A percentile compares a stretch with the other conserved stretches of the same genome.
These are phyloP conservation scores for Penstemon barbatus DNA, from an alignment of 257 asterid genomes.

Conservation along the genomic window DNA sequence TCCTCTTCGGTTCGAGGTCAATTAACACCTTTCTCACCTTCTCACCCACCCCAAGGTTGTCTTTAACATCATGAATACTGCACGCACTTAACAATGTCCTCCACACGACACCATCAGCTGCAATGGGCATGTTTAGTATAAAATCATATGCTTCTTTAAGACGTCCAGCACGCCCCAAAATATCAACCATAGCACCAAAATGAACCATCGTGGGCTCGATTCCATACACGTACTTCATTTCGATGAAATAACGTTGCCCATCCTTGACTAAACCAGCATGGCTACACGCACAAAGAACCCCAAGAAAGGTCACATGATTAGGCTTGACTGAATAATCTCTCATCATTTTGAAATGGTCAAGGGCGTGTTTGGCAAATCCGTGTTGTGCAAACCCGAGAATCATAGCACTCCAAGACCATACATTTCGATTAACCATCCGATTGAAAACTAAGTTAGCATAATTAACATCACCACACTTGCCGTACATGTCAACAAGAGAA, in stretches of 20 bases:
- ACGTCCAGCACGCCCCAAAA: slow-evolving; percentile 67
- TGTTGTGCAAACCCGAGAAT: slow-evolving; percentile 77
- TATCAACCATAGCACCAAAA: slow-evolving; percentile 76
- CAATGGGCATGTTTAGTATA: slow-evolving; percentile 52
- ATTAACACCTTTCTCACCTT: slow-evolving; percentile 53
- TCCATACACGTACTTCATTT: slow-evolving; percentile 54
- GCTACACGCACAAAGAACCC: slow-evolving; percentile 83
- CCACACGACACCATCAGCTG: slow-evolving; percentile 70
- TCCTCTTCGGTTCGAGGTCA: slow-evolving; percentile 66
- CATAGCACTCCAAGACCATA: slow-evolving; percentile 91
- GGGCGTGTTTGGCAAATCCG: slow-evolving; percentile 55
- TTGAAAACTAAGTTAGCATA: slow-evolving; percentile 55
- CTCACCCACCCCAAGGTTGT: slow-evolving; percentile 45
- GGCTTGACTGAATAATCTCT: slow-evolving; percentile 41
- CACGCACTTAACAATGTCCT: slow-evolving; percentile 81
- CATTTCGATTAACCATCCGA: slow-evolving; percentile 48
- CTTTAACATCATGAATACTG: slow-evolving; percentile 58
- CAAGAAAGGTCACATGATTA: slow-evolving; percentile 70
- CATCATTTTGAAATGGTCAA: slow-evolving; percentile 53
- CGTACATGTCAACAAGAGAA: slow-evolving; percentile 80
- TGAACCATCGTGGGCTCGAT: slow-evolving; percentile 67
- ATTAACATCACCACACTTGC: slow-evolving; percentile 58
- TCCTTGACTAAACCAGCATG: slow-evolving; percentile 67
- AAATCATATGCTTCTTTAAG: slow-evolving; percentile 60
- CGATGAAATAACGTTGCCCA: slow-evolving; percentile 45